phyloP scores from a whole-genome alignment of 1,139 yeast genomes.

The Barnettozyma hawaiiensis region DNA sequence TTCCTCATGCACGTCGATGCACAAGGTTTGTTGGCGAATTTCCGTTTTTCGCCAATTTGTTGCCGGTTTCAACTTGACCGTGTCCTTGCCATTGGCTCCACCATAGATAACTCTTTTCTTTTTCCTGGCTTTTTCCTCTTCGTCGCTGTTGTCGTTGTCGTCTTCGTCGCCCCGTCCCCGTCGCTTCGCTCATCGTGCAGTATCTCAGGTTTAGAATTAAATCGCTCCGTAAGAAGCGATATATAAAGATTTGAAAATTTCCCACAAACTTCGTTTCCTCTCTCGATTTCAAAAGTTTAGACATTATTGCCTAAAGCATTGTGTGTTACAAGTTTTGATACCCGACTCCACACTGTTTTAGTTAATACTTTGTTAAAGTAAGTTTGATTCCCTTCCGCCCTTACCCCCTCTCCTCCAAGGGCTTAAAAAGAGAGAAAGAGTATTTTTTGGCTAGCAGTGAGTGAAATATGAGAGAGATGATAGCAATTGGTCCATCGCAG shows the following conservation, averaged over 20 bases:
- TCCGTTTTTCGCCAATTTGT: constrained; percentile 8
- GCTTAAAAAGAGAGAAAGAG: not conserved
- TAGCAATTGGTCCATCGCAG: too few relatives aligned
- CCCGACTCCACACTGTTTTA: constrained; percentile 14
- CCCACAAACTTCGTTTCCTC: not conserved
- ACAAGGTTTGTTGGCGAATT: constrained; percentile 6
- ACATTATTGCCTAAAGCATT: constrained; percentile 11
- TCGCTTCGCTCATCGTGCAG: constrained; percentile 10
- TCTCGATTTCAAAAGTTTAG: constrained; percentile 4
- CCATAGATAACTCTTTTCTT: constrained; percentile 3
- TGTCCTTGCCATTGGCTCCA: constrained; percentile 7
- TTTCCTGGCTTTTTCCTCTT: constrained; percentile 1
- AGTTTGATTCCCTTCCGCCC: constrained; percentile 12
- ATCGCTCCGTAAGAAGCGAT: constrained; percentile 1
- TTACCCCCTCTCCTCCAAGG: too few relatives aligned
- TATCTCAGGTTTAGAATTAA: not conserved
- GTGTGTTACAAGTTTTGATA: constrained; percentile 10
- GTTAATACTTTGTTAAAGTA: constrained; percentile 21
- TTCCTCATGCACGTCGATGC: constrained; percentile 7
- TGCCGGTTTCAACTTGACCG: constrained; percentile 11
- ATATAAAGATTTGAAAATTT: constrained; percentile 11
- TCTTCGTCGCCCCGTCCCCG: not conserved
- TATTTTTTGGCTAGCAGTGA: not conserved
- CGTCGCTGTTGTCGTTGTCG: not conserved
- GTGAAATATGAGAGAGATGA: too few relatives aligned